A percentile compares a stretch with the other conserved stretches of the same genome.
These are phyloP conservation scores for Chlorociboria aeruginascens DNA, from an alignment of 495 filamentous ascomycete species.

Conservation along the genomic window DNA sequence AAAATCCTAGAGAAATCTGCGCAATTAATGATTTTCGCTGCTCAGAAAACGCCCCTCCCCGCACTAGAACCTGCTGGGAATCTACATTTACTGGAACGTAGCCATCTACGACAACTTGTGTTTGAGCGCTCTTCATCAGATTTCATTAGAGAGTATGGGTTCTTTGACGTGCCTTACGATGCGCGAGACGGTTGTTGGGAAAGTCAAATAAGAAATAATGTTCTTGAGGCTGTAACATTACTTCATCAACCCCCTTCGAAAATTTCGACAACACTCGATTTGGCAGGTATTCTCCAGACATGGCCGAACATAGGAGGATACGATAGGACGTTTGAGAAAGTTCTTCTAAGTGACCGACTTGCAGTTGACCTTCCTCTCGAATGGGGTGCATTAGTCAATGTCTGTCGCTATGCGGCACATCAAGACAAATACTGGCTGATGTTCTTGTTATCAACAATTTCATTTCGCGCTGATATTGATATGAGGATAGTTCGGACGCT, in stretches of 20 bases:
- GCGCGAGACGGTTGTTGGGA: not conserved
- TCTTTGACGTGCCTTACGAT: not conserved
- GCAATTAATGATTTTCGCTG: constrained; percentile 5
- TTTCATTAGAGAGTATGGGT: not conserved
- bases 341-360: constrained; percentile 23
- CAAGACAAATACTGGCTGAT: constrained; percentile 26
- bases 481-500: constrained; percentile 27
- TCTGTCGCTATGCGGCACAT: constrained; percentile 13
- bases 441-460: constrained; percentile 30
- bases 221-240: constrained; percentile 20
- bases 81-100: constrained; percentile 1
- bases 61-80: not conserved
- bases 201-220: not conserved
- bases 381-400: constrained; percentile 32
- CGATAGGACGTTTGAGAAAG: constrained; percentile 17
- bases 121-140: not conserved
- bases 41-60: constrained; percentile 6
- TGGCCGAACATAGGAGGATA: constrained; percentile 32
- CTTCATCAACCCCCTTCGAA: constrained; percentile 19
- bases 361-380: constrained; percentile 22
- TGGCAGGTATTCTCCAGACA: constrained; percentile 22
- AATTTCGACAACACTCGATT: constrained; percentile 16
- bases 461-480: constrained; percentile 24
- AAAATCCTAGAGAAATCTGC: constrained; percentile 30
- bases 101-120: not conserved